Evolutionary conservation across 768 basidiomycete species (phyloP).

Genomic region (Naganishia antarctica): DNA sequence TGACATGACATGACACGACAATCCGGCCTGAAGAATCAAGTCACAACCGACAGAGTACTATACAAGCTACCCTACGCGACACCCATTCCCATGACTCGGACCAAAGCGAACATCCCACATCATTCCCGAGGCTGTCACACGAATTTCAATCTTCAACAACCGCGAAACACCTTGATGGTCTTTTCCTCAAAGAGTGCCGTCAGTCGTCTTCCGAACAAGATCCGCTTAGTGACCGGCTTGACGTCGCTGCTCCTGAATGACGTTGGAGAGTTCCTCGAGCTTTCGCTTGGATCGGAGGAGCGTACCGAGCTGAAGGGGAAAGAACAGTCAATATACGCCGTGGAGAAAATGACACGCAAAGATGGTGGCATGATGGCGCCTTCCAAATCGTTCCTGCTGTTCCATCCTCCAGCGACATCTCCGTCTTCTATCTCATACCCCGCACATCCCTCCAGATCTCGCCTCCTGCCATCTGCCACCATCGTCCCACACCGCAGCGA

Average conservation of each 20-base stretch:
- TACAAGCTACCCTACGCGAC: conserved; percentile 10
- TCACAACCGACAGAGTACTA: conserved; percentile 5
- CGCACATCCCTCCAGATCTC: background rate
- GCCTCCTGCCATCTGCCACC: background rate
- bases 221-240: conserved; percentile 49
- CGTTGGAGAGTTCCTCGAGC: conserved; percentile 84
- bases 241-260: conserved; percentile 61
- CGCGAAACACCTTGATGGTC: background rate
- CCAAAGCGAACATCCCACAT: conserved; percentile 1
- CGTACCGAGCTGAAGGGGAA: conserved; percentile 72
- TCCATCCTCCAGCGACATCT: background rate
- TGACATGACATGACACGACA: conserved; percentile 14
- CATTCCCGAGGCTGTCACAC: conserved; percentile 9
- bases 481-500: background rate
- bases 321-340: background rate
- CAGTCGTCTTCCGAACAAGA: conserved; percentile 5
- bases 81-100: background rate
- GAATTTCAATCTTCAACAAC: conserved; percentile 12
- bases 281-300: conserved; percentile 97
- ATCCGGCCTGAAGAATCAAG: background rate
- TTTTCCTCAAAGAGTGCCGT: background rate
- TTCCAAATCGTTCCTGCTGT: too few species aligned
- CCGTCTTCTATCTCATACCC: background rate
- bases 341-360: too few species aligned
- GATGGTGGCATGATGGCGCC: too few species aligned